Base-by-base conservation (phyloP, 208 protist species). In the Zelonia costaricensis region DNA sequence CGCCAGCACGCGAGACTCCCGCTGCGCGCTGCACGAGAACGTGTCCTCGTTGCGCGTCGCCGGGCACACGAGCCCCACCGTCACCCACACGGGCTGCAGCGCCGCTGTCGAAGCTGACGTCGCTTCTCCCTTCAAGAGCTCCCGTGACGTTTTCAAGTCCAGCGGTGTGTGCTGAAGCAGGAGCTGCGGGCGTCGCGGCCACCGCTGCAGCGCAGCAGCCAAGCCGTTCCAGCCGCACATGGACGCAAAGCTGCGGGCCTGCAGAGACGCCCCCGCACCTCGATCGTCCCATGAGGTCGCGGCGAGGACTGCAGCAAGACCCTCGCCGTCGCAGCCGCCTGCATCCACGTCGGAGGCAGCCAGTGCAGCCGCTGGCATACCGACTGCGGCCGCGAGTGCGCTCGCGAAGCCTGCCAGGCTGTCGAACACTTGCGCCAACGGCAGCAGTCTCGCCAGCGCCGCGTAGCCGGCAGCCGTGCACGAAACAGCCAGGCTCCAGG, bases 1-100 rank as follows among this genome's bases (percentile, higher is more conserved):
- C 27, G 51, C 62, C 13, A 67, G 46, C 60, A 75, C 31, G 9
- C 69, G 70, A 8, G 23, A 44, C 18, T 65, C 49, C 12, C 60
- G 56, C 33, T 27, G 43, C 22, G 58, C 46, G 13, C 60, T 70
- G 39, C 71, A 60, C 35, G 63, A 66, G 47, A 91, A 76, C 1
- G 72, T 67, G 8, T 70, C 47, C 16, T 61, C 63, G 52, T 85
- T 74, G 25, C 57, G 64, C n/a, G 69, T 51, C 38, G 74, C 80
- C 22, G 84, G 84, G n/a, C 78, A 74, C 35, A 83, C 78, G 36
- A 91, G 57, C 4, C 80, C 84, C 45, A 65, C 66, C 6, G 31
- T 57, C n/a, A 76, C 9, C 62, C 52, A 45, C 23, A n/a, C n/a
- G n/a, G n/a, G n/a, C n/a, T n/a, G n/a, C n/a, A n/a, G n/a, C n/a